Conservation (phyloP, 495 filamentous ascomycete species). For the Penicillium parvum region DNA sequence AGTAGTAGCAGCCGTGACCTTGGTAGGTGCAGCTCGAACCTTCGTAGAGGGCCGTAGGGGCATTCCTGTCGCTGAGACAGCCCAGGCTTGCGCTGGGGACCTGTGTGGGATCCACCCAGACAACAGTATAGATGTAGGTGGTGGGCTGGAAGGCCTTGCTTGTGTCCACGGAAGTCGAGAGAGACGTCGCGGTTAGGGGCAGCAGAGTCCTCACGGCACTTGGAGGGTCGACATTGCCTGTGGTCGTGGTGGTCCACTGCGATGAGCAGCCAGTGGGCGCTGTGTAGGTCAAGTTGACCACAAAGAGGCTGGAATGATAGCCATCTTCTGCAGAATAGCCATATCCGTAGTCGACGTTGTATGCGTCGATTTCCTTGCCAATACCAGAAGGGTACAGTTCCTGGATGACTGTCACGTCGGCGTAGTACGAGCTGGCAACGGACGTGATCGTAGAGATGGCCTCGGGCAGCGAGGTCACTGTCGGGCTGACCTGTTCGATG, state of each 20-base stretch:
- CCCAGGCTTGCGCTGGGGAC: constrained; percentile 22
- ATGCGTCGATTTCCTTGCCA: constrained; percentile 11
- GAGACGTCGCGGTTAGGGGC: constrained; percentile 21
- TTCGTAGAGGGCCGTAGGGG: constrained; percentile 17
- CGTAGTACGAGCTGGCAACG: constrained; percentile 14
- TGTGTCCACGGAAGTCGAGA: constrained; percentile 29
- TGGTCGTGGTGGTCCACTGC: constrained; percentile 26
- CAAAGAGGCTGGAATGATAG: constrained; percentile 25
- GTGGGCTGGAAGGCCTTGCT: constrained; percentile 23
- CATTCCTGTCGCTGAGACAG: constrained; percentile 21
- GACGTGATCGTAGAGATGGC: constrained; percentile 30
- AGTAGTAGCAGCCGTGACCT: constrained; percentile 9
- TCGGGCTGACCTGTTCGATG: constrained; percentile 22
- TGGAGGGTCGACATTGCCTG: constrained; percentile 17
- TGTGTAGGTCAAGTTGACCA: constrained; percentile 31
- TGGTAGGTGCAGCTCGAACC: constrained; percentile 10
- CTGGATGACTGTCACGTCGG: constrained; percentile 29
- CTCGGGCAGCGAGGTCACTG: constrained; percentile 24
- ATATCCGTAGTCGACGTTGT: constrained; percentile 7
- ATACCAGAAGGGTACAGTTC: constrained; percentile 28
- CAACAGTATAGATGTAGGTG: constrained; percentile 25
- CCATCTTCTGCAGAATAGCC: constrained; percentile 8
- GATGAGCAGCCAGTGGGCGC: constrained; percentile 34
- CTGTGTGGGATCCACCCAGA: constrained; percentile 30
- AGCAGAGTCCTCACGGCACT: constrained; percentile 10